Conservation (phyloP, 805 yeast species). For the Peterozyma toletana region DNA sequence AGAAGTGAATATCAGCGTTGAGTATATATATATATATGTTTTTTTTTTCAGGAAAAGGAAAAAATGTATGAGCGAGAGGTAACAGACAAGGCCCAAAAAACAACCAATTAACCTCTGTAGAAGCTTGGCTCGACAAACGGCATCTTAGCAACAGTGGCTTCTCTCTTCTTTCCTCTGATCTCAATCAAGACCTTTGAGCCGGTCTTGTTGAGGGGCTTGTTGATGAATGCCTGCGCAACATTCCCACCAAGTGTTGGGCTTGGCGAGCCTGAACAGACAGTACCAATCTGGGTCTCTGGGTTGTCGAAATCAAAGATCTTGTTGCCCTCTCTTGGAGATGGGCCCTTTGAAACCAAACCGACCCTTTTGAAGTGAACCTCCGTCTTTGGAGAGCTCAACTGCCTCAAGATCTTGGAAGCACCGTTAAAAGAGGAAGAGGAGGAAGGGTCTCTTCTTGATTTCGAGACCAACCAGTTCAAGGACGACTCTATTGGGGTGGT, state of each 20-base stretch:
- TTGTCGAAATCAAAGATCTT: constrained; percentile 53
- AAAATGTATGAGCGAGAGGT: background rate
- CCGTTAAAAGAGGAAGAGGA: constrained; percentile 65
- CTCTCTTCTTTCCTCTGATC: constrained; percentile 77
- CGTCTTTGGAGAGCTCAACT: constrained; percentile 55
- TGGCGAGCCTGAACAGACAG: constrained; percentile 53
- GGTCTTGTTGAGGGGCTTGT: constrained; percentile 60
- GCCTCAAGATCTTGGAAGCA: constrained; percentile 56
- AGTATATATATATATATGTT: too few species aligned
- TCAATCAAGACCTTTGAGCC: constrained; percentile 71
- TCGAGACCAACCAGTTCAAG: constrained; percentile 84
- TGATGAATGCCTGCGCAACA: constrained; percentile 86
- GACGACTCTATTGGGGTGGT: constrained; percentile 87
- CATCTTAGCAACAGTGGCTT: constrained; percentile 69
- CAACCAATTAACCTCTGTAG: constrained; percentile 32
- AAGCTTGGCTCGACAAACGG: constrained; percentile 79
- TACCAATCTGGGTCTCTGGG: constrained; percentile 43
- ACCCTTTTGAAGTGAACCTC: constrained; percentile 56
- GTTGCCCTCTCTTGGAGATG: constrained; percentile 84
- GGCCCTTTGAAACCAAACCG: constrained; percentile 73
- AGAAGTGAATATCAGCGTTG: too few species aligned
- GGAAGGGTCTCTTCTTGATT: constrained; percentile 53
- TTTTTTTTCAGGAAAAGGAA: too few species aligned
- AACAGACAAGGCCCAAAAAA: background rate
- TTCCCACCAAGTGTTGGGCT: constrained; percentile 63